Base-by-base conservation (phyloP, 441 rosid species). In the California macrophylla region DNA sequence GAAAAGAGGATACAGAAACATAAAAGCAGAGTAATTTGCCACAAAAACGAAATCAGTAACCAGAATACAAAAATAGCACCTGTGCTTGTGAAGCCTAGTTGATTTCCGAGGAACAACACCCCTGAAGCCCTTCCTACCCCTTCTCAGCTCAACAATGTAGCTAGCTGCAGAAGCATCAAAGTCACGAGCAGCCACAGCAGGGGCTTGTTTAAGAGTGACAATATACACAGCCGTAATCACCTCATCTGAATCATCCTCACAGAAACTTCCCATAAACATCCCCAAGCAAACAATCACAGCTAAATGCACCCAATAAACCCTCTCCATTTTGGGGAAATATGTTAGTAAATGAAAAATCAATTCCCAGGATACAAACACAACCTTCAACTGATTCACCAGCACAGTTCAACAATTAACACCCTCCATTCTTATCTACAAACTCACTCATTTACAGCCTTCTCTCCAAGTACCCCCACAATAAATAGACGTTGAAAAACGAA, bases 201-300 rank as follows among this genome's bases (percentile, higher is more conserved):
- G 93, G 76, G 83, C 77, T 82, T 86, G 94, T 75, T 80, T 87
- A 13, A 93, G 84, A n/a, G 89, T 91, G 54, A 93, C 92, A 80
- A 93, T 88, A 78, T 89, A 91, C 66, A 93, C 88, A 76, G 93
- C 83, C 1, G 96, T 72, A 71, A 71, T 72, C 62, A 71, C 74
- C 74, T 38, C 76, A 34, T 54, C 80, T 73, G n/a, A n/a, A n/a
- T n/a, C n/a, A 38, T 52, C 79, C 75, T 80, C 84, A 74, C 85
- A 78, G 26, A 75, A 70, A 24, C 75, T 29, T 24, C 70, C 80
- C 20, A 72, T 65, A 74, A 79, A 66, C 29, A 85, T 7, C 29
- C 82, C 85, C 72, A 87, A 66, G 65, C 85, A 77, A 69, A 92
- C 72, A 74, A 80, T 69, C 74, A 78, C 67, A 60, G 81, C 36